These are phyloP conservation scores for Wickerhamomyces pijperi DNA, from an alignment of 805 yeast genomes.

Conservation along the genomic window DNA sequence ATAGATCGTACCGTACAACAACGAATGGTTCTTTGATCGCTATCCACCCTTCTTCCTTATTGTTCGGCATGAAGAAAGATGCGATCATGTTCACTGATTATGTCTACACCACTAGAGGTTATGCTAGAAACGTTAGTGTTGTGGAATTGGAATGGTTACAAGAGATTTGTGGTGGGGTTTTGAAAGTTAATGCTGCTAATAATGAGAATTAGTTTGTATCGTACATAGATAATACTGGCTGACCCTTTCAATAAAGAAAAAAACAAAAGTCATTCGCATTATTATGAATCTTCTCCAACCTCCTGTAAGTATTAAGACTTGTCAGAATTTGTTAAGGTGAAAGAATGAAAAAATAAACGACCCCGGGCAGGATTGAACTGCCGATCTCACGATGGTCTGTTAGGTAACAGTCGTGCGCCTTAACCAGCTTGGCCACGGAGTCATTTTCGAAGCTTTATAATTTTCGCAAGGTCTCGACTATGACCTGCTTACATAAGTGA, in stretches of 20 bases:
- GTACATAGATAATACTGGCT: no score
- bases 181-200: constrained; percentile 1
- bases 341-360: neutral
- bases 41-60: constrained; percentile 81
- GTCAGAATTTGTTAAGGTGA: neutral
- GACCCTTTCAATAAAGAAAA: no score
- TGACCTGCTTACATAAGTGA: no score
- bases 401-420: neutral
- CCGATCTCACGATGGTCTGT: neutral
- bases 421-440: neutral
- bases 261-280: no score
- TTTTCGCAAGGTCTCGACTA: no score
- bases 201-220: no score
- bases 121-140: constrained; percentile 80
- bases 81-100: constrained; percentile 92
- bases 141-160: constrained; percentile 80
- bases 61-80: constrained; percentile 74
- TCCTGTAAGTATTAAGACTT: no score
- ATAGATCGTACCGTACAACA: constrained; percentile 81
- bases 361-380: neutral
- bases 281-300: no score
- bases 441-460: neutral
- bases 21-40: constrained; percentile 75
- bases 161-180: constrained; percentile 32
- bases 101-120: constrained; percentile 86